Percentiles rank a stretch among this genome's conserved stretches.
These are phyloP conservation scores for Cryptococcus amylolentus DNA, from an alignment of 1,284 basidiomycete genomes.

Conservation along the genomic window DNA sequence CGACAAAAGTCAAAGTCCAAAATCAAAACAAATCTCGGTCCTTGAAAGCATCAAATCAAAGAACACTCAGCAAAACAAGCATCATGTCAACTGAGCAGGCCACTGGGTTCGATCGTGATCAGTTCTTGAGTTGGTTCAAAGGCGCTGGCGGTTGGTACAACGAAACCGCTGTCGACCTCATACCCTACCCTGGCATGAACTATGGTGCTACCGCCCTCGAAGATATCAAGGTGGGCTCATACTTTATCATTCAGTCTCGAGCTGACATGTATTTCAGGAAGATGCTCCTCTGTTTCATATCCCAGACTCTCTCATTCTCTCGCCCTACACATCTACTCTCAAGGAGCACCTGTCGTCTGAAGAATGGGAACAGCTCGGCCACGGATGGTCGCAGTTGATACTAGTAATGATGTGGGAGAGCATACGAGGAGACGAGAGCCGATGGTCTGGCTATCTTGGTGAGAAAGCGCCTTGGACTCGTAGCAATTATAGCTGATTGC, in stretches of 20 bases:
- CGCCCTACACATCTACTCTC: constrained; percentile 65
- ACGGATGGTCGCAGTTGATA: constrained; percentile 84
- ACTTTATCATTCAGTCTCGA: neutral
- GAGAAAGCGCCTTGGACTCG: constrained; percentile 21
- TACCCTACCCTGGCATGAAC: constrained; percentile 41
- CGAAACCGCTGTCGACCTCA: constrained; percentile 22
- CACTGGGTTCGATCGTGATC: constrained; percentile 11
- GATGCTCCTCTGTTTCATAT: constrained; percentile 68
- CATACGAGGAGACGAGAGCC: constrained; percentile 57
- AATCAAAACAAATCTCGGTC: too few species aligned
- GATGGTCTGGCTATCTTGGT: constrained; percentile 70
- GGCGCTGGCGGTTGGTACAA: constrained; percentile 39
- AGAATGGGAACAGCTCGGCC: constrained; percentile 63
- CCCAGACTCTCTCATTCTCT: constrained; percentile 72
- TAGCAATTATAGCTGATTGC: neutral
- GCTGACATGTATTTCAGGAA: constrained; percentile 9
- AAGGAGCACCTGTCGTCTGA: constrained; percentile 54
- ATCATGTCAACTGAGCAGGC: neutral
- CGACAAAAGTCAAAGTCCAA: too few species aligned
- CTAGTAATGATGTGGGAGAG: constrained; percentile 95
- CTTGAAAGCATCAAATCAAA: too few species aligned
- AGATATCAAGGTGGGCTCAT: constrained; percentile 46
- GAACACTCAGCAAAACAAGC: too few species aligned
- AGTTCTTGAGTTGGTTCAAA: constrained; percentile 29
- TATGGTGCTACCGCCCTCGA: constrained; percentile 41